These are phyloP conservation scores for Pseudogymnoascus sp. DNA, from an alignment of 2,329 filamentous ascomycete genomes.

Conservation along the genomic window DNA sequence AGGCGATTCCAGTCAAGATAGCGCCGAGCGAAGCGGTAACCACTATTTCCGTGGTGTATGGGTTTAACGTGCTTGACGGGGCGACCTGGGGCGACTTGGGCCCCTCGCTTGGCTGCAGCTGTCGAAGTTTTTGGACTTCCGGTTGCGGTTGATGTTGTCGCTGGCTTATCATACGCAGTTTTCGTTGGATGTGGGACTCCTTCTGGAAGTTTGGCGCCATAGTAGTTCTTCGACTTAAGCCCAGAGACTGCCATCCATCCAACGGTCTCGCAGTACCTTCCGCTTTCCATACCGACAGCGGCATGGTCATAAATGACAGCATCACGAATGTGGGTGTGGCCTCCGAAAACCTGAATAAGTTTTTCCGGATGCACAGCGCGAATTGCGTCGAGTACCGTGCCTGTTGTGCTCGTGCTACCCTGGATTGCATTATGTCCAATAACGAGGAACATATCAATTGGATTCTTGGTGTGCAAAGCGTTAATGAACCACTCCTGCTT, in stretches of 20 bases:
- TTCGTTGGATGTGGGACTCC: conserved; percentile 26
- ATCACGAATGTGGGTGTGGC: conserved; percentile 84
- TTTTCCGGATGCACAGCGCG: conserved; percentile 68
- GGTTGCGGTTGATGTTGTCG: conserved; percentile 33
- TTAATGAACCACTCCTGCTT: conserved; percentile 83
- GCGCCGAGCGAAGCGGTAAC: conserved; percentile 54
- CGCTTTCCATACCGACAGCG: conserved; percentile 75
- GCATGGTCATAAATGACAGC: conserved; percentile 71
- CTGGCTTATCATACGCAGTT: conserved; percentile 30
- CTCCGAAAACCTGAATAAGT: conserved; percentile 87
- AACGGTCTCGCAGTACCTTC: conserved; percentile 89
- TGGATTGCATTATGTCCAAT: conserved; percentile 77
- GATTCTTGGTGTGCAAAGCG: conserved; percentile 72
- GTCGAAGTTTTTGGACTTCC: conserved; percentile 67
- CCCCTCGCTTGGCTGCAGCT: conserved; percentile 13
- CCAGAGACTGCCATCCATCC: conserved; percentile 86
- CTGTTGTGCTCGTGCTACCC: conserved; percentile 60
- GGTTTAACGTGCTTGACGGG: conserved; percentile 47
- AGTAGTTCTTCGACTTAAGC: conserved; percentile 27
- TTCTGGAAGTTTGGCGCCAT: conserved; percentile 18
- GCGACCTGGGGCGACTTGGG: conserved; percentile 52
- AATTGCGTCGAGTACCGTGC: conserved; percentile 68
- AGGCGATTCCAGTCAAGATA: conserved; percentile 87
- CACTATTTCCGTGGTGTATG: neutral
- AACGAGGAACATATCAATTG: conserved; percentile 76